A percentile compares a stretch with the other conserved stretches of the same genome.
phyloP scores from a whole-genome alignment of 257 asterid species.

The Solanum ahanhuiri region DNA sequence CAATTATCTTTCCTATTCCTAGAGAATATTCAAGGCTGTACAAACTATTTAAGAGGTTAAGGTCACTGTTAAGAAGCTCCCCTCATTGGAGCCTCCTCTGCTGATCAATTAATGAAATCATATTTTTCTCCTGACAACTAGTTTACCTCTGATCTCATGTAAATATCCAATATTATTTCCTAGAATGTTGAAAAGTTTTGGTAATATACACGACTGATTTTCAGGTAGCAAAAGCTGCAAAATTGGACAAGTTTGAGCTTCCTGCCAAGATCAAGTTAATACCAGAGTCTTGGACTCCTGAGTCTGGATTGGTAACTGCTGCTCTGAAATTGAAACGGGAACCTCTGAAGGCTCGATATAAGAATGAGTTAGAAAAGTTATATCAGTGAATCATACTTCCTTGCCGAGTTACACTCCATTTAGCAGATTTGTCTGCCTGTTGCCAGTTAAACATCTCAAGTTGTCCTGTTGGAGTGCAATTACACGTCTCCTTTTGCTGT shows the following conservation, averaged over 20 bases:
- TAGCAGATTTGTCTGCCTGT: not conserved
- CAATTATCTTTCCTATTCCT: not conserved
- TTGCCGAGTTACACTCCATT: not conserved
- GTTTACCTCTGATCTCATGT: not conserved
- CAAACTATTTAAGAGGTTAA: not conserved
- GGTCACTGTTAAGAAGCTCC: not conserved
- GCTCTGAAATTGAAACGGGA: constrained; percentile 87
- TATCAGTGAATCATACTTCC: constrained; percentile 32
- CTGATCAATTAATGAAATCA: not conserved
- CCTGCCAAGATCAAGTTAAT: constrained; percentile 72
- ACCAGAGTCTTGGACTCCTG: constrained; percentile 94
- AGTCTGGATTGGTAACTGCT: constrained; percentile 83
- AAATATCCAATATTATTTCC: not conserved
- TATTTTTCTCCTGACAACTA: not conserved
- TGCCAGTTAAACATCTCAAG: not conserved
- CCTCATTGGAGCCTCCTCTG: not conserved
- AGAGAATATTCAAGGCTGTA: not conserved
- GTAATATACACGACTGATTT: not conserved
- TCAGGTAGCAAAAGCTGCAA: constrained; percentile 63
- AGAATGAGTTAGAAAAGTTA: constrained; percentile 47
- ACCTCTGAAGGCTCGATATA: constrained; percentile 53
- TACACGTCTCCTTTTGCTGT: not conserved
- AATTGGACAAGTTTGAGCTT: constrained; percentile 66
- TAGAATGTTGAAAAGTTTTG: not conserved
- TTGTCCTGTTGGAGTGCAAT: not conserved